Evolutionary conservation across 495 filamentous ascomycete genomes (phyloP), one percentile per base, ranked within the genome.

Genomic region (Penicillium cosmopolitanum): DNA sequence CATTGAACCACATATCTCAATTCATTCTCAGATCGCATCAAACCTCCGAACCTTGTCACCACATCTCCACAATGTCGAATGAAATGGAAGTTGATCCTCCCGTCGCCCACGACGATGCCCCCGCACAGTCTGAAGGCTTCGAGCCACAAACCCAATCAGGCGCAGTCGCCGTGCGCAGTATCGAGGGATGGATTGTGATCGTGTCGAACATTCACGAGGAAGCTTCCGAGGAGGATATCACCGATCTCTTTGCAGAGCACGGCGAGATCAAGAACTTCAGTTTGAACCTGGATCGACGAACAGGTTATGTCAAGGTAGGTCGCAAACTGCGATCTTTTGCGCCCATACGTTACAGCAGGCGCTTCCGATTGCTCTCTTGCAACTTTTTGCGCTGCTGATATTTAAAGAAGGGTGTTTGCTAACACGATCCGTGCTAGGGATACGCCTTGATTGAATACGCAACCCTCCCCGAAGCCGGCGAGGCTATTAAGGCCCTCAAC

Each of bases 161-260:
- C 60, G 92, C 94, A 28, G 92, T 90, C 6, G 96, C 94, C 13
- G 96, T 99, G 53, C 92, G 96, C 73, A 96, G 91, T 61, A 97
- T 99, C 72, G 96, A 99, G 73, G 96, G 96, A 63, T 99, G 96
- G 96, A 98, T 99, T 75, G 82, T 99, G 62, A 88, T 97, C 57
- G 93, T 89, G 59, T 96, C 93, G 18, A 97, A 98, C 73, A 92
- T 98, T 42, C 95, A 99, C 74, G 96, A 98, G 72, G 96, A 99
- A 76, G 92, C 96, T 16, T 91, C 87, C 66, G 96, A 99, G 78
- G 96, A 99, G 76, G 92, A 96, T 61, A 75, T 99, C 31, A 92
- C 89, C 54, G 96, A 99, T 70, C 82, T 90, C 65, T 99, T 99
- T 75, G 92, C 89, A 52, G 96, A 99, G 66, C 96, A 87, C 70